Evolutionary conservation across 2,329 filamentous ascomycete species (phyloP), one percentile per base, ranked within the genome.

Genomic region (Penicillium concentricum): DNA sequence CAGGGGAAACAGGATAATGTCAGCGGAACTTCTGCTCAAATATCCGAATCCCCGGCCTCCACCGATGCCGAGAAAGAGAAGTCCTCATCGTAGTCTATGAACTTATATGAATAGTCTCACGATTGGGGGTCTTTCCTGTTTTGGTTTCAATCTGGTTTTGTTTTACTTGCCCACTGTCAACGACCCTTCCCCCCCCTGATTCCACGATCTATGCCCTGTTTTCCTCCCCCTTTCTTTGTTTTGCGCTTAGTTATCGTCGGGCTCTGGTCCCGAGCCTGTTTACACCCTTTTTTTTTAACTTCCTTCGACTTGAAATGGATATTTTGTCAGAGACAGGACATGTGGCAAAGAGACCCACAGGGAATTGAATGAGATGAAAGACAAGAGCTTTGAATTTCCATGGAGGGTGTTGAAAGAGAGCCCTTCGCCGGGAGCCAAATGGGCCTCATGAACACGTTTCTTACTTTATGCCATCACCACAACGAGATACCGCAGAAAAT

Each of bases 401-500:
- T 50, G 45, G 37, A 34, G 52, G 50, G 30, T 54, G 45, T 54
- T 58, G 54, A 55, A 56, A 54, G 53, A 58, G 50, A 50, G 56
- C 54, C 63, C 59, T 42, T 60, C 54, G 58, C 58, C 50, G 52
- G 58, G 62, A 51, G 60, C 55, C 26, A 45, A 52, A 49, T 38
- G 61, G 58, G 58, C 61, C 60, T 59, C 57, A 64, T 57, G 59
- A 65, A 57, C 60, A 63, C 57, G 51, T 57, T 58, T 67, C 61
- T 71, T 65, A 62, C 51, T 69, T 70, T 63, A 69, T 70, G 69
- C 64, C 61, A 64, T 65, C 58, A 56, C 56, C 64, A 67, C 64
- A 69, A 51, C 65, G 68, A 72, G 70, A 72, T 72, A 72, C 70
- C 69, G 70, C 68, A 68, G 66, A 67, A 68, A 67, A 69, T 66